Conservation (phyloP, 176 grass and related monocot genomes). For the Echinochloa phyllopogon region DNA sequence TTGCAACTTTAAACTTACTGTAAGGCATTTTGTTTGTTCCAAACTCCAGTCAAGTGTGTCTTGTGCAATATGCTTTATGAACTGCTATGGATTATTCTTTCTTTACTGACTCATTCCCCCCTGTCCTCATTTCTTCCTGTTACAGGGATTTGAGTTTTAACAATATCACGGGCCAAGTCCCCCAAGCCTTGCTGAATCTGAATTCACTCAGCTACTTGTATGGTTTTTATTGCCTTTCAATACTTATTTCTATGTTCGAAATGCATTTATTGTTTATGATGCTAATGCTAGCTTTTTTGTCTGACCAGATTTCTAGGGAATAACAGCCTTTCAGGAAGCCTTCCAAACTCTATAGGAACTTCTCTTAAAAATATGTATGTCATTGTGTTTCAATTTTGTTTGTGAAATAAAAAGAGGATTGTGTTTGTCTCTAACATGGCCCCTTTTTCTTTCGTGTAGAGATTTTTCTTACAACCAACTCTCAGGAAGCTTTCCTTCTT, state of each 20-base stretch:
- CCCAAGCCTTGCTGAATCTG: conserved; percentile 60
- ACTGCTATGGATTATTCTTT: conserved; percentile 29
- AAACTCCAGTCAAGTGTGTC: background rate
- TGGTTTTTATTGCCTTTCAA: conserved; percentile 30
- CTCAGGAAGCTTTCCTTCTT: conserved; percentile 77
- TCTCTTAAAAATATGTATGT: conserved; percentile 66
- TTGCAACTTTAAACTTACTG: conserved; percentile 48
- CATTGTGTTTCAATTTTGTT: background rate
- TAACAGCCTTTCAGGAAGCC: conserved; percentile 77
- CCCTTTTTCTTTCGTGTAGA: conserved; percentile 46
- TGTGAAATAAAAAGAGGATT: conserved; percentile 15
- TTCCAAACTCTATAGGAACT: conserved; percentile 58
- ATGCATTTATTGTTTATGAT: background rate
- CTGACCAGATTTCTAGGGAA: conserved; percentile 84
- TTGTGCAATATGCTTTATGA: background rate
- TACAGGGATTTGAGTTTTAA: conserved; percentile 97
- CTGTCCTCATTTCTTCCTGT: background rate
- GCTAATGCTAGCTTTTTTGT: conserved; percentile 1
- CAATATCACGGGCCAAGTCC: conserved; percentile 75
- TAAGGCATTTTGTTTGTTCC: conserved; percentile 43
- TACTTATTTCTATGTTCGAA: background rate
- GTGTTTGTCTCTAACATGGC: conserved; percentile 4
- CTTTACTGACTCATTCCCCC: background rate
- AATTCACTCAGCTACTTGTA: conserved; percentile 54
- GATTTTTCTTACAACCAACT: conserved; percentile 96